Conservation (phyloP, 2,329 filamentous ascomycete species). For the Botryotinia convoluta region DNA sequence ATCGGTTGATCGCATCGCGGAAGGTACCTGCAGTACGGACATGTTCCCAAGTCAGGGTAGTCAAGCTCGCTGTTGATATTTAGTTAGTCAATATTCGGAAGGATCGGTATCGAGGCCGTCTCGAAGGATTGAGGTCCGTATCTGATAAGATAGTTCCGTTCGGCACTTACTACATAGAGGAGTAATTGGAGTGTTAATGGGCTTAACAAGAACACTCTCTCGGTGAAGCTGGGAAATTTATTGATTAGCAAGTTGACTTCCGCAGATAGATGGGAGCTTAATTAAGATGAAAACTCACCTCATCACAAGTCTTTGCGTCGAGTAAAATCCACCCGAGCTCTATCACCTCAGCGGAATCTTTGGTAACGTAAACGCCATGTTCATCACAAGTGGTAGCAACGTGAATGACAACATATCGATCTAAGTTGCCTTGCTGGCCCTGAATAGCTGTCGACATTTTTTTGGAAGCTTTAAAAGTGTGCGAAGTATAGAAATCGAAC, state of each 20-base stretch:
- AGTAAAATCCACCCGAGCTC: constrained; percentile 98
- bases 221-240: constrained; percentile 69
- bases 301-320: constrained; percentile 85
- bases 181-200: constrained; percentile 97
- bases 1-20: constrained; percentile 92
- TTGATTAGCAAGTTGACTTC: constrained; percentile 28
- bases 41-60: constrained; percentile 98
- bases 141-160: neutral
- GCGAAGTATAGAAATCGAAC: neutral
- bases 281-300: constrained; percentile 58
- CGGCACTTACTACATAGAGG: constrained; percentile 90
- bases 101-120: neutral
- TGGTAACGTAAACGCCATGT: constrained; percentile 98
- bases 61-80: constrained; percentile 73
- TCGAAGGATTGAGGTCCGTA: constrained; percentile 5
- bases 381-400: constrained; percentile 99
- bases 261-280: constrained; percentile 9
- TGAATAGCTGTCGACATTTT: constrained; percentile 51
- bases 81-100: constrained; percentile 27
- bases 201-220: constrained; percentile 95
- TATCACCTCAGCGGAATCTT: constrained; percentile 98
- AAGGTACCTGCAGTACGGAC: constrained; percentile 96
- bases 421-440: constrained; percentile 67
- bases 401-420: constrained; percentile 97
- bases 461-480: constrained; percentile 58